Percentiles rank a stretch among this genome's conserved stretches.
phyloP scores from a whole-genome alignment of 805 yeast genomes.

The Metschnikowia reukaufii region DNA sequence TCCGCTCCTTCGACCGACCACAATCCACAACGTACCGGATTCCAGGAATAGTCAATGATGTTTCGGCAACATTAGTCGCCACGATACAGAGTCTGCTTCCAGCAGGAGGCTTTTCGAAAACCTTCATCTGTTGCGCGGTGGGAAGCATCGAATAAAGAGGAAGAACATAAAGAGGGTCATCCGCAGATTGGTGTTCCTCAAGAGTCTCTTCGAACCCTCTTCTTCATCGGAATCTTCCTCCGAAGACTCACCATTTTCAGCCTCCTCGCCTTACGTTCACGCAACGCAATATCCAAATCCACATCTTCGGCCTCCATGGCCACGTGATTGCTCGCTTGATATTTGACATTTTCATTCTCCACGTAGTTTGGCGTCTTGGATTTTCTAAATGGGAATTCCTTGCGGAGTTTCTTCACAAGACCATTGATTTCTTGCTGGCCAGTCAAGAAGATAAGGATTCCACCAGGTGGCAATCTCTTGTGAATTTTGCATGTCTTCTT shows the following conservation, averaged over 20 bases:
- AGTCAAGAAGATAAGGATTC: slow-evolving; percentile 85
- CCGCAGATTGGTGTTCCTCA: slow-evolving; percentile 67
- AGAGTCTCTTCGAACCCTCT: slow-evolving; percentile 71
- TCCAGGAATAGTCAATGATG: slow-evolving; percentile 94
- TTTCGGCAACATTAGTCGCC: slow-evolving; percentile 97
- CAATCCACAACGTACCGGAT: slow-evolving; percentile 92
- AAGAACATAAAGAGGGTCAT: slow-evolving; percentile 82
- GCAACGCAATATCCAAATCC: slow-evolving; percentile 59
- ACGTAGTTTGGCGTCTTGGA: slow-evolving; percentile 22
- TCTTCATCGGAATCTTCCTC: slow-evolving; percentile 55
- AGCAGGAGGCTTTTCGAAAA: slow-evolving; percentile 79
- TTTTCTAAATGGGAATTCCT: slow-evolving; percentile 59
- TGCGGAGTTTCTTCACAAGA: slow-evolving; percentile 66
- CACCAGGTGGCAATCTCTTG: slow-evolving; percentile 84
- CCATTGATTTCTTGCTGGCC: slow-evolving; percentile 90
- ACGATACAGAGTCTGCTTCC: slow-evolving; percentile 88
- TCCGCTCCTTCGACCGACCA: slow-evolving; percentile 90
- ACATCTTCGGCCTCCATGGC: slow-evolving; percentile 86
- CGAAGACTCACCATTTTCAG: slow-evolving; percentile 42
- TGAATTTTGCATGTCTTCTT: slow-evolving; percentile 86
- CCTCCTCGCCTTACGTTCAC: slow-evolving; percentile 34
- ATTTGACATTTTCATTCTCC: slow-evolving; percentile 32
- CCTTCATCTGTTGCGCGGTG: slow-evolving; percentile 92
- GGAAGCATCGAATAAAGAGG: slow-evolving; percentile 93
- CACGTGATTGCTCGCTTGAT: slow-evolving; percentile 56